Base-by-base conservation (phyloP, 2,329 filamentous ascomycete species). In the Fusarium sp. region DNA sequence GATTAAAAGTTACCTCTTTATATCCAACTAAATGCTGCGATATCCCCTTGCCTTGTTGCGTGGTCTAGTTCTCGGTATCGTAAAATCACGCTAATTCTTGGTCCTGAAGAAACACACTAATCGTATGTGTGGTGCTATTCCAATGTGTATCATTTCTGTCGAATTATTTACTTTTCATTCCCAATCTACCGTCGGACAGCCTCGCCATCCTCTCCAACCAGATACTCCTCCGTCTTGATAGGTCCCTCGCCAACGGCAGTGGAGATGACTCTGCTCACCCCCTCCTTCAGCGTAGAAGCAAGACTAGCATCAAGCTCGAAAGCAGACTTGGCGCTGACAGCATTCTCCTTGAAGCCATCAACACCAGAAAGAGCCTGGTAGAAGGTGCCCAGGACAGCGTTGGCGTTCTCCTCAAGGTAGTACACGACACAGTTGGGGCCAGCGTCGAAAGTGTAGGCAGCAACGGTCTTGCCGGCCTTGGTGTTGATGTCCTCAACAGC, bases 341-440 rank as follows among this genome's bases (percentile, higher is more conserved):
- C 84, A 12, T 86, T 89, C 71, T 85, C 86, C 81, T 90, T 92
- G 95, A 91, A 98, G 43, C 94, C 94, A 10, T 90, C 87, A n/a
- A 92, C 88, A 32, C 86, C 83, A 1, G 84, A 86, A 27, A 96
- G 81, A 20, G 93, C 86, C 43, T 86, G 85, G 85, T 94, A 93
- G 84, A 99, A 93, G 1, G 92, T 90, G 10, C 95, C 95, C 0
- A 95, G 90, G 4, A 98, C 92, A 4, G 88, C 84, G 47, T 89
- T 88, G 72, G 91, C 89, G 76, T 97, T 90, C 86, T 95, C 88
- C 81, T 95, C 93, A 45, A 95, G 89, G 81, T 97, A 98, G 87
- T 99, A 99, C 60, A 99, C 91, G 60, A 99, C 97, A 45, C 95
- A 95, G 84, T 99, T 99, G 64, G 97, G 97, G 62, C 97, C 97